Percentiles rank a stretch among this genome's conserved stretches.
Conservation (phyloP, 2,329 filamentous ascomycete species). For the Xylariales sp. region DNA sequence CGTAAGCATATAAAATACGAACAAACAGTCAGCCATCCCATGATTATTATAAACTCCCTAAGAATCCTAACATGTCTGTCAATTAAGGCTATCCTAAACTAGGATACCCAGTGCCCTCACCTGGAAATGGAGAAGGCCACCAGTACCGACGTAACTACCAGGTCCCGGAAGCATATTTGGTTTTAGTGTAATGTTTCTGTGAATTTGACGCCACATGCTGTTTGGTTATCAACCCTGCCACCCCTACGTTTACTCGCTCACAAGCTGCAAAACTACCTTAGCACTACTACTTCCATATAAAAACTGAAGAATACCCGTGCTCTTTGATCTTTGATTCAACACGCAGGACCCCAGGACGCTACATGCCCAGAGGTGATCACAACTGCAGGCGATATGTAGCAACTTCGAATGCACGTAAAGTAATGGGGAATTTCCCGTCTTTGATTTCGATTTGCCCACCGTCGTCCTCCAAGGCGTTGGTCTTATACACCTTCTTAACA, state of each 20-base stretch:
- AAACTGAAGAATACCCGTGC: neutral
- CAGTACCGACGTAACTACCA: neutral
- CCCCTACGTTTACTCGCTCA: neutral
- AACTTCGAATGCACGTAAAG: constrained; percentile 84
- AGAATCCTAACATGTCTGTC: neutral
- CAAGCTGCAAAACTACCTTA: too few species aligned
- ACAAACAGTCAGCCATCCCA: neutral
- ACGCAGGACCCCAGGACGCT: neutral
- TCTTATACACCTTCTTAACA: constrained; percentile 82
- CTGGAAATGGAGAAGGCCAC: constrained; percentile 1
- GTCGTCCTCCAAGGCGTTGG: constrained; percentile 91
- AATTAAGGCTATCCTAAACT: neutral
- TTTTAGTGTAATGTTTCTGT: neutral
- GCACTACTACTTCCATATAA: neutral
- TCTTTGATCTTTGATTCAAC: neutral
- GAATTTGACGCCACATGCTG: neutral
- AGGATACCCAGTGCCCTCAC: neutral
- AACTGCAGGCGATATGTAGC: constrained; percentile 77
- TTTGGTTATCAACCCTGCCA: neutral
- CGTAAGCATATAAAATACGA: neutral
- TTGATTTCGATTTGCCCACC: constrained; percentile 70
- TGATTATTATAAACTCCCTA: neutral
- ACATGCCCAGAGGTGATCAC: constrained; percentile 47
- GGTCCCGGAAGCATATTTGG: neutral
- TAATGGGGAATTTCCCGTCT: constrained; percentile 67